Percentiles rank a stretch among this genome's conserved stretches.
phyloP scores from a whole-genome alignment of 2,329 filamentous ascomycete genomes.

The Cladosporium phlei region DNA sequence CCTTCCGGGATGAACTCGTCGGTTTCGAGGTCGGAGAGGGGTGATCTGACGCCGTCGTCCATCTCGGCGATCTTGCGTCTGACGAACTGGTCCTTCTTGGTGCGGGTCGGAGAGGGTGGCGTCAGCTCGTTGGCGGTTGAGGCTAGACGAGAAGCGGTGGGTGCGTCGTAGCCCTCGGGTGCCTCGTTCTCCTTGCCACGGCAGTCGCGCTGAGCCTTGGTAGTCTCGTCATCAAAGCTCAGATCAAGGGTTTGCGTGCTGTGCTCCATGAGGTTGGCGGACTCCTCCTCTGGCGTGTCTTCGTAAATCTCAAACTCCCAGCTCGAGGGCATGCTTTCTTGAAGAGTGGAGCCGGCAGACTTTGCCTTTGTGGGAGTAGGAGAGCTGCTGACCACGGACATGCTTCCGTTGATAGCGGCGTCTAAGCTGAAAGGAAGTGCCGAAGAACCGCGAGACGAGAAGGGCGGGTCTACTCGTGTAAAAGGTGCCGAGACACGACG shows the following conservation, averaged over 20 bases:
- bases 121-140: constrained; percentile 3
- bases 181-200: constrained; percentile 92
- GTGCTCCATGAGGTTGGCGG: constrained; percentile 90
- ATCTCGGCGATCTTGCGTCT: constrained; percentile 30
- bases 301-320: constrained; percentile 97
- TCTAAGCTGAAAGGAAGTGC: constrained; percentile 74
- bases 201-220: constrained; percentile 51
- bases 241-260: constrained; percentile 83
- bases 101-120: constrained; percentile 13
- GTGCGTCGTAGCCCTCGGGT: constrained; percentile 48
- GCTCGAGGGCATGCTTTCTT: constrained; percentile 53
- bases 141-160: constrained; percentile 21
- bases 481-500: constrained; percentile 62
- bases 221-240: constrained; percentile 76
- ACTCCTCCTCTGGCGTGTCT: constrained; percentile 83
- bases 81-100: constrained; percentile 27
- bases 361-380: constrained; percentile 30
- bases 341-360: constrained; percentile 46
- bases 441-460: constrained; percentile 47
- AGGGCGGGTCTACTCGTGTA: constrained; percentile 66
- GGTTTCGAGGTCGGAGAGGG: constrained; percentile 33
- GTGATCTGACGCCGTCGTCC: constrained; percentile 32
- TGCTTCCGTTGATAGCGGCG: constrained; percentile 72
- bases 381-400: constrained; percentile 51
- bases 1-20: constrained; percentile 33